Percentiles rank a stretch among this genome's conserved stretches.
phyloP scores from a whole-genome alignment of 2,329 filamentous ascomycete genomes.

The Talaromyces sp. region DNA sequence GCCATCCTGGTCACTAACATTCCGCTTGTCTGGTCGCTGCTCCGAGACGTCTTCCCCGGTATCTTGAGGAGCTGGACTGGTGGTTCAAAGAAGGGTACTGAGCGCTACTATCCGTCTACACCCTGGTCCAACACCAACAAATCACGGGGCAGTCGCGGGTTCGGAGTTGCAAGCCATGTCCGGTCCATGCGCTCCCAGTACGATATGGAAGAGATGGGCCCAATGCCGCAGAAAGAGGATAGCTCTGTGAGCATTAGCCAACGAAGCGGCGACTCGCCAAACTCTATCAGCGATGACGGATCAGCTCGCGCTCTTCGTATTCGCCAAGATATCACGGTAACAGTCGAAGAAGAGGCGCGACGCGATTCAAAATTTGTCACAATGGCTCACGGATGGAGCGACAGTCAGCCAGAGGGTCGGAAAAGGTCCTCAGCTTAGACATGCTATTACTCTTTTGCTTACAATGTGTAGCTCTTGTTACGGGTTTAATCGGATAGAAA shows the following conservation, averaged over 20 bases:
- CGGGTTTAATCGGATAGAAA: not conserved
- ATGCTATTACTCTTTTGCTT: not conserved
- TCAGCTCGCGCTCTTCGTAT: conserved; percentile 32
- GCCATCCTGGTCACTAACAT: conserved; percentile 47
- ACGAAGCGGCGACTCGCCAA: conserved; percentile 21
- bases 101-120: conserved; percentile 21
- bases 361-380: not conserved
- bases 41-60: conserved; percentile 43
- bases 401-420: not conserved
- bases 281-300: conserved; percentile 27
- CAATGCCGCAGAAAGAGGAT: conserved; percentile 22
- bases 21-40: conserved; percentile 46
- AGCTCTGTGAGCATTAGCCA: conserved; percentile 22
- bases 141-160: conserved; percentile 17
- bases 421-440: not conserved
- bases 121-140: conserved; percentile 16
- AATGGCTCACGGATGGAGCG: not conserved
- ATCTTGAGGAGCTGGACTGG: conserved; percentile 34
- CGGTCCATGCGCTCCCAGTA: conserved; percentile 17
- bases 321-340: conserved; percentile 35
- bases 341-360: conserved; percentile 14
- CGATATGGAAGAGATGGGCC: conserved; percentile 24
- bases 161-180: conserved; percentile 23
- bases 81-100: conserved; percentile 24
- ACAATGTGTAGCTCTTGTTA: not conserved